Conservation (phyloP, 2,329 filamentous ascomycete species). For the Cladosporium phlei region DNA sequence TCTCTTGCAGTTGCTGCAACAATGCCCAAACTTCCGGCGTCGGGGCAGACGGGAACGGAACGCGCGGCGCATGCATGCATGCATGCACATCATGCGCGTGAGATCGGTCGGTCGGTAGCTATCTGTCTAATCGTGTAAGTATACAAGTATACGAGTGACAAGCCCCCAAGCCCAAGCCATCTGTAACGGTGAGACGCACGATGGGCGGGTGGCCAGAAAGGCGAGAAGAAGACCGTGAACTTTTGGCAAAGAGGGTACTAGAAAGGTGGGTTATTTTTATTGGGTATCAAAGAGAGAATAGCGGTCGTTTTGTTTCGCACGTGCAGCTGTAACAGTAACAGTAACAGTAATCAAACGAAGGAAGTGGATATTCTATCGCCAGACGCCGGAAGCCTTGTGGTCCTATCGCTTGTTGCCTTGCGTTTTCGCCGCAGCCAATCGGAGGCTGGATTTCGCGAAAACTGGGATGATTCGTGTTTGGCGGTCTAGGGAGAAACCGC, state of each 20-base stretch:
- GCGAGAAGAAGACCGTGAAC: too few relatives aligned
- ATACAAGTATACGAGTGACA: conserved; percentile 1
- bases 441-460: conserved; percentile 2
- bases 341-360: background rate
- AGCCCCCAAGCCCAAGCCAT: background rate
- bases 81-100: conserved; percentile 3
- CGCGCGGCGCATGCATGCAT: background rate
- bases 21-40: conserved; percentile 6
- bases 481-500: too few relatives aligned
- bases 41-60: conserved; percentile 8
- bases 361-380: background rate
- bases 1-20: too few relatives aligned
- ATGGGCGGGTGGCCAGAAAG: background rate
- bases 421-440: conserved; percentile 6
- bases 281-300: conserved; percentile 12
- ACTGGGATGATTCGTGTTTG: conserved; percentile 14
- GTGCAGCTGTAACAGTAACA: background rate
- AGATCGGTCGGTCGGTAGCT: background rate
- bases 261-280: background rate
- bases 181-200: background rate
- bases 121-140: too few relatives aligned
- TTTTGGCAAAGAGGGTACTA: too few relatives aligned
- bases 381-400: conserved; percentile 6
- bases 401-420: conserved; percentile 12
- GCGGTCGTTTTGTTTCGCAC: background rate